Evolutionary conservation across 495 filamentous ascomycete species (phyloP).

Genomic region (Talaromyces wortmannii): DNA sequence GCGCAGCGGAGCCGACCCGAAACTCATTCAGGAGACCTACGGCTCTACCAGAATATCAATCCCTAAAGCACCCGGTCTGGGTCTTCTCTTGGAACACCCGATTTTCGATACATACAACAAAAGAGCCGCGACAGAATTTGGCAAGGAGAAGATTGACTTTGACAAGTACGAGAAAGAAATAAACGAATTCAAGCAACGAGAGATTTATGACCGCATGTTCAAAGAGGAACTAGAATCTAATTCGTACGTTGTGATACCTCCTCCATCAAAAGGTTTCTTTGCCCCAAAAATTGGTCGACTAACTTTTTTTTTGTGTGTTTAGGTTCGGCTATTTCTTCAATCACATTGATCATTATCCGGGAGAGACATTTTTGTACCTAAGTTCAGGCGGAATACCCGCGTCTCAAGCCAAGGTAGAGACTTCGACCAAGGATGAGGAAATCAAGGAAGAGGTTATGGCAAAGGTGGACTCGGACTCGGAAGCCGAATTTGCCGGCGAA

Average conservation of each 20-base stretch:
- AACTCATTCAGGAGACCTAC: constrained; percentile 63
- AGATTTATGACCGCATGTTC: constrained; percentile 91
- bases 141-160: constrained; percentile 69
- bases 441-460: constrained; percentile 12
- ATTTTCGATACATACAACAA: constrained; percentile 83
- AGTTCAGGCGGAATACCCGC: constrained; percentile 57
- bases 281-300: not conserved
- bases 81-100: constrained; percentile 80
- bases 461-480: constrained; percentile 5
- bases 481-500: not conserved
- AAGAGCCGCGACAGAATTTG: constrained; percentile 42
- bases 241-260: constrained; percentile 46
- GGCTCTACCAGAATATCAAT: constrained; percentile 64
- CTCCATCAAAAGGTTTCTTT: not conserved
- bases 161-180: constrained; percentile 69
- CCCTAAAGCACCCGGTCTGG: constrained; percentile 86
- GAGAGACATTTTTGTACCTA: constrained; percentile 69
- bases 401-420: constrained; percentile 17
- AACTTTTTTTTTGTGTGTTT: constrained; percentile 5
- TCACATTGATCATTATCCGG: constrained; percentile 71
- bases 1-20: constrained; percentile 65
- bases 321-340: constrained; percentile 79
- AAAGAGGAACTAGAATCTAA: constrained; percentile 76
- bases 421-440: constrained; percentile 12
- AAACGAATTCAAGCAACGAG: constrained; percentile 79